Base-by-base conservation (phyloP, 768 basidiomycete species). In the Pleurotus pulmonarius region DNA sequence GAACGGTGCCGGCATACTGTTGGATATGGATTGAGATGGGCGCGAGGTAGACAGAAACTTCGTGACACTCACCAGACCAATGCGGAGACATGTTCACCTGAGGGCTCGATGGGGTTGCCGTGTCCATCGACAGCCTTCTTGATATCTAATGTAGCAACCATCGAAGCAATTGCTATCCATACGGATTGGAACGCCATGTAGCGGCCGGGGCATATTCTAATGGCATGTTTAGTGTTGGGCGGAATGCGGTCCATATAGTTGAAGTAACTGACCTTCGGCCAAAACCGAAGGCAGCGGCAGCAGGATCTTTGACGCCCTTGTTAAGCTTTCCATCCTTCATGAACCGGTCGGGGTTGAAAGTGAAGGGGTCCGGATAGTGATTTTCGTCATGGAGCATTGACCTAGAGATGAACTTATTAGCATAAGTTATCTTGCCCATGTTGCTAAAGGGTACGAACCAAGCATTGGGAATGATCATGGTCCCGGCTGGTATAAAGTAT, bases 401-500 rank as follows among this genome's bases (percentile, higher is more conserved):
- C 54, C 54, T 55, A 3, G 6, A n/a, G 5, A 25, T 49, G 5
- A 4, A 4, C 26, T 24, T 25, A 25, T 49, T 8, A n/a, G n/a
- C n/a, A 8, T 24, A 2, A 2, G 25, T 0, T 16, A 49, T 7
- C 8, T 47, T 11, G 13, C 11, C 7, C 2, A 29, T 3, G 44
- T 44, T n/a, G 18, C 13, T 8, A 54, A 55, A 8, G 13, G 25
- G 43, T 18, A 49, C 56, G 24, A 46, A 72, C 73, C 70, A 73
- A 40, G 62, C 59, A 51, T 73, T 73, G 3, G 65, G 46, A 38
- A 73, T 57, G 46, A 71, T 52, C 13, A 68, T 61, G 2, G 69
- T 56, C 2, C 63, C 69, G 29, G 67, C 67, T 0, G 73, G 74
- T 39, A 77, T 72, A 49, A 59, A 44, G 47, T 72, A 72, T 0